These are phyloP conservation scores for Theobroma grandiflorum DNA, from an alignment of 441 rosid species.

Conservation along the genomic window DNA sequence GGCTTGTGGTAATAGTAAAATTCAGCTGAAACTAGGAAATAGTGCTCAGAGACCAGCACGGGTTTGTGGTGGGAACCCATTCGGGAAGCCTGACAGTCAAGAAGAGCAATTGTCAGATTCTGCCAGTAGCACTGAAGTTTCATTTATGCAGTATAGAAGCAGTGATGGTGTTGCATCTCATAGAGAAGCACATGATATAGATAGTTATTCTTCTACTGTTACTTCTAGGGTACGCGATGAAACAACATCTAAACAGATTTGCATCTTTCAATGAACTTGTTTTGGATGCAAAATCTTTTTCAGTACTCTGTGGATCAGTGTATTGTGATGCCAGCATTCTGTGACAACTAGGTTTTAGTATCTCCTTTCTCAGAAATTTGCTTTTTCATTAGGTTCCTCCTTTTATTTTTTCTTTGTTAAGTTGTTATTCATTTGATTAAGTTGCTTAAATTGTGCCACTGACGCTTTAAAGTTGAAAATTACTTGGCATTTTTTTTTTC, in stretches of 20 bases:
- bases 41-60: constrained; percentile 30
- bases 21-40: constrained; percentile 33
- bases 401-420: neutral
- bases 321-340: neutral
- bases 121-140: constrained; percentile 56
- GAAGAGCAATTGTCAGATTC: constrained; percentile 56
- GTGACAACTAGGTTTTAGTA: neutral
- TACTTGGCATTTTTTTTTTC: neutral
- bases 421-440: neutral
- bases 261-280: constrained; percentile 15
- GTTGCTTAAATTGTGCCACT: neutral
- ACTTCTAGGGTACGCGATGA: constrained; percentile 38
- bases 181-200: constrained; percentile 34
- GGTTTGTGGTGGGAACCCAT: constrained; percentile 30
- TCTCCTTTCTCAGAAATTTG: constrained; percentile 7
- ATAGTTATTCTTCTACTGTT: constrained; percentile 42
- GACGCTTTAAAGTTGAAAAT: constrained; percentile 2
- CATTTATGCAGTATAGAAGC: constrained; percentile 43
- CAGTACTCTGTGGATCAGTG: neutral
- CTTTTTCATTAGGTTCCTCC: neutral
- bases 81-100: constrained; percentile 25
- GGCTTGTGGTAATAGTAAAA: constrained; percentile 23
- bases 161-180: constrained; percentile 34
- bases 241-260: constrained; percentile 41
- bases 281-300: constrained; percentile 13